Evolutionary conservation across 768 basidiomycete species (phyloP).

Genomic region (Lactarius deliciosus): DNA sequence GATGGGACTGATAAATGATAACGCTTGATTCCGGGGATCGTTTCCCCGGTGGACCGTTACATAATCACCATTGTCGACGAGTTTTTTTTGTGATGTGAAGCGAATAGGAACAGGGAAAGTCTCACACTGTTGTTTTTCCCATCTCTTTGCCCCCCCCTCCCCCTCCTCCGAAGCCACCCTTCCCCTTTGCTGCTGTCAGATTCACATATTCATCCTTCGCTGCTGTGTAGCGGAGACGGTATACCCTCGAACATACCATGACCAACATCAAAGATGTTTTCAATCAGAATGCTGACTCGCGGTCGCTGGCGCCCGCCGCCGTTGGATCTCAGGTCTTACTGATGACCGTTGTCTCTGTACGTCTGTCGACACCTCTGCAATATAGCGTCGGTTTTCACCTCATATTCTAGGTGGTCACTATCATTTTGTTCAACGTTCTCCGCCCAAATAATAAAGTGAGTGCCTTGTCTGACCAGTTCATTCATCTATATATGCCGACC

Average conservation of each 20-base stretch:
- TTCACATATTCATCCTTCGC: not conserved
- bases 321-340: constrained; percentile 76
- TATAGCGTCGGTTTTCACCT: not conserved
- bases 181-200: not conserved
- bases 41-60: not conserved
- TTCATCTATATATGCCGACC: not conserved
- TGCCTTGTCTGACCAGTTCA: not conserved
- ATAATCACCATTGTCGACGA: not conserved
- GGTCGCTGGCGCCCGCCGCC: constrained; percentile 78
- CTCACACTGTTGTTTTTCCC: not conserved
- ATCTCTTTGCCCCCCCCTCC: not conserved
- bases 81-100: not conserved
- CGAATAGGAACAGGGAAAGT: not conserved
- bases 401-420: constrained; percentile 52
- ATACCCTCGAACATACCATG: constrained; percentile 31
- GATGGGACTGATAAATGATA: constrained; percentile 43
- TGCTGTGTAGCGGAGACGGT: constrained; percentile 2
- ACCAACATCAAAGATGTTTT: constrained; percentile 38
- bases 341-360: constrained; percentile 71
- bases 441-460: constrained; percentile 86
- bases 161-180: not conserved
- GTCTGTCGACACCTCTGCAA: constrained; percentile 34
- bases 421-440: constrained; percentile 77
- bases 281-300: constrained; percentile 36
- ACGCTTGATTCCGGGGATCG: not conserved